Conservation (phyloP, 1,284 basidiomycete species). For the Fomitiporia mediterranea region DNA sequence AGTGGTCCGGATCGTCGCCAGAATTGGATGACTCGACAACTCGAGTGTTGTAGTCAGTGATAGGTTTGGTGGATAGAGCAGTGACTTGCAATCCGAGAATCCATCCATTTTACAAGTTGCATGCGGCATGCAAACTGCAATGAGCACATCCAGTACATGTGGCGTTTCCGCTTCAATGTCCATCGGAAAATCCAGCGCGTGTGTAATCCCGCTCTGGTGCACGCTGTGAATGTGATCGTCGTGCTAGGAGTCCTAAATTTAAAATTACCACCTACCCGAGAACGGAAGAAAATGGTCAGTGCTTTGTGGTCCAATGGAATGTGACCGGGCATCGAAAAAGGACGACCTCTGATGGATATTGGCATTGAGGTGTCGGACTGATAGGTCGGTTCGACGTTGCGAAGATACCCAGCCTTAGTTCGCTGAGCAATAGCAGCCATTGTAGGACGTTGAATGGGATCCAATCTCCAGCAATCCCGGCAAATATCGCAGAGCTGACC, state of each 20-base stretch:
- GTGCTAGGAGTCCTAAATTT: no score
- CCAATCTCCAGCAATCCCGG: background rate
- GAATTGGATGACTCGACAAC: slow-evolving; percentile 71
- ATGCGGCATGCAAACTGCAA: slow-evolving; percentile 65
- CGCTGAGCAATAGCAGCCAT: background rate
- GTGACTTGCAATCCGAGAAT: slow-evolving; percentile 55
- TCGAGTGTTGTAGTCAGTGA: slow-evolving; percentile 72
- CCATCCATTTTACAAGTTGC: slow-evolving; percentile 47
- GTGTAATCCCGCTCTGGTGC: slow-evolving; percentile 74
- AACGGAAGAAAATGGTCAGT: slow-evolving; percentile 71
- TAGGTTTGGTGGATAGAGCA: slow-evolving; percentile 66
- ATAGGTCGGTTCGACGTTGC: slow-evolving; percentile 48
- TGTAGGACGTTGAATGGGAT: background rate
- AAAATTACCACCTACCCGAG: slow-evolving; percentile 46
- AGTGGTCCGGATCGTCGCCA: slow-evolving; percentile 64
- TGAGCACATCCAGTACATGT: slow-evolving; percentile 73
- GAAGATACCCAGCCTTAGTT: no score
- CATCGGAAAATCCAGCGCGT: slow-evolving; percentile 76
- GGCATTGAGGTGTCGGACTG: slow-evolving; percentile 52
- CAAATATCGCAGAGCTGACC: slow-evolving; percentile 3
- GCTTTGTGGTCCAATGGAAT: slow-evolving; percentile 66
- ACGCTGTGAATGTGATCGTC: no score
- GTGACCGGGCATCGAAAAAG: slow-evolving; percentile 62
- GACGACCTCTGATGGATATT: slow-evolving; percentile 52
- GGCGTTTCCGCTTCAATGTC: slow-evolving; percentile 70